A percentile compares a stretch with the other conserved stretches of the same genome.
Evolutionary conservation across 1,284 basidiomycete species (phyloP).

Genomic region (Ganoderma multipileum): DNA sequence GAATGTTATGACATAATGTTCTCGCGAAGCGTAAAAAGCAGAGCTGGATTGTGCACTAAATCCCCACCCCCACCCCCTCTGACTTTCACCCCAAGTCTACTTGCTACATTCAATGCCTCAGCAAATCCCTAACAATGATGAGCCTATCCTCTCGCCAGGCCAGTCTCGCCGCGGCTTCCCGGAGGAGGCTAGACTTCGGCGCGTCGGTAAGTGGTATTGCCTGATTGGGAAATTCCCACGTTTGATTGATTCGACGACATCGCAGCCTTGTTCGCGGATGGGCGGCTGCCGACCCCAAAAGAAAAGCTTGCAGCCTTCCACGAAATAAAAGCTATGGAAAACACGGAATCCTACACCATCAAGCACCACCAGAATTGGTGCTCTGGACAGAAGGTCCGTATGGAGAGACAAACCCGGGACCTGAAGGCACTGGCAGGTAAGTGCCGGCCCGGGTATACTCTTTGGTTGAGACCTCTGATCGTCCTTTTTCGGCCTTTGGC

Average conservation of each 20-base stretch:
- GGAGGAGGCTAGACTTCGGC: neutral
- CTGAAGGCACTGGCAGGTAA: too few species aligned
- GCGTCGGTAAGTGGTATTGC: neutral
- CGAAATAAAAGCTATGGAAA: neutral
- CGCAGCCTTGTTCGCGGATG: neutral
- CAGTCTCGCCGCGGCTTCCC: neutral
- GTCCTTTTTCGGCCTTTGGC: neutral
- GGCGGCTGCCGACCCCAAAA: neutral
- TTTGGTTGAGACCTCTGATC: too few species aligned
- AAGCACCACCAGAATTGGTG: neutral
- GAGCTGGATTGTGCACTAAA: neutral
- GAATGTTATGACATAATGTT: neutral
- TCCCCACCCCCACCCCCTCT: neutral
- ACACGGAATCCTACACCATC: neutral
- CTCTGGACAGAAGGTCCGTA: neutral
- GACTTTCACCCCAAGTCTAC: neutral
- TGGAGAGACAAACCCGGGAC: neutral
- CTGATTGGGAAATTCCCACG: neutral
- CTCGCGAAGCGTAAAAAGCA: neutral
- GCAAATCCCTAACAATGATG: neutral
- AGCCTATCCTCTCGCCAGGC: neutral
- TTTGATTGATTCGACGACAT: neutral
- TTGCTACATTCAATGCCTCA: neutral
- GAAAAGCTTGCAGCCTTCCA: neutral
- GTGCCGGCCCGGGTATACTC: neutral